A percentile compares a stretch with the other conserved stretches of the same genome.
Conservation (phyloP, 2,329 filamentous ascomycete genomes). For the Sporothrix variecibatus region DNA sequence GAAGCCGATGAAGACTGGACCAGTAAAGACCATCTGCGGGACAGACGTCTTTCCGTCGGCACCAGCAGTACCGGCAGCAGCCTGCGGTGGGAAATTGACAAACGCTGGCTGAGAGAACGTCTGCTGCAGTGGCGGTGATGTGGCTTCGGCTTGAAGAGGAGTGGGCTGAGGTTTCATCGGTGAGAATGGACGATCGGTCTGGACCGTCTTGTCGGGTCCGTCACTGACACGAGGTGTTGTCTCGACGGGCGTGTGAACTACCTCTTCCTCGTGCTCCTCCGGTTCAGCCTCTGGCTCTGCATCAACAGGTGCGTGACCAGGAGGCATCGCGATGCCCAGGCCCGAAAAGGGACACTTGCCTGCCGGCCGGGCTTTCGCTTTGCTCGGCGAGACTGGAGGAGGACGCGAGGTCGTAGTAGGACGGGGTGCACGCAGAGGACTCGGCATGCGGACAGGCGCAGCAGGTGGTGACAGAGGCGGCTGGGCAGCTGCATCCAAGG, state of each 20-base stretch:
- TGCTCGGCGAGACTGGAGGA: slow-evolving; percentile 28
- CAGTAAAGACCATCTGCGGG: slow-evolving; percentile 82
- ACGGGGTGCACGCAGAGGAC: slow-evolving; percentile 34
- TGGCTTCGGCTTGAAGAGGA: background rate
- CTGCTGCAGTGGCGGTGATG: slow-evolving; percentile 31
- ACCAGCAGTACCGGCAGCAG: slow-evolving; percentile 32
- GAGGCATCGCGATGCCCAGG: slow-evolving; percentile 22
- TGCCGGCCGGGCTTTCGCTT: slow-evolving; percentile 28
- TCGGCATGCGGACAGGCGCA: slow-evolving; percentile 56
- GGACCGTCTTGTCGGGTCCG: slow-evolving; percentile 2
- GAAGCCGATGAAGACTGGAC: slow-evolving; percentile 92
- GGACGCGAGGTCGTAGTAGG: background rate
- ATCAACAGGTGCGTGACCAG: slow-evolving; percentile 15
- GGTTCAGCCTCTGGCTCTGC: background rate
- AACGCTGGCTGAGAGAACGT: slow-evolving; percentile 50
- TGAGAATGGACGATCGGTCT: slow-evolving; percentile 1
- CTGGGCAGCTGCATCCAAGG: slow-evolving; percentile 39
- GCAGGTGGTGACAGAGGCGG: slow-evolving; percentile 59
- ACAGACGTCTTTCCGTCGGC: background rate
- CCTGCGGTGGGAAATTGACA: slow-evolving; percentile 42
- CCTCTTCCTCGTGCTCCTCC: background rate
- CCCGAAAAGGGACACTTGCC: slow-evolving; percentile 58
- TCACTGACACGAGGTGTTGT: background rate
- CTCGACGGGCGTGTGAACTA: background rate
- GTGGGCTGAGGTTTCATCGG: slow-evolving; percentile 14